Evolutionary conservation across 805 yeast species (phyloP), one percentile per base, ranked within the genome.

Genomic region (Pichia nanzhaoensis): DNA sequence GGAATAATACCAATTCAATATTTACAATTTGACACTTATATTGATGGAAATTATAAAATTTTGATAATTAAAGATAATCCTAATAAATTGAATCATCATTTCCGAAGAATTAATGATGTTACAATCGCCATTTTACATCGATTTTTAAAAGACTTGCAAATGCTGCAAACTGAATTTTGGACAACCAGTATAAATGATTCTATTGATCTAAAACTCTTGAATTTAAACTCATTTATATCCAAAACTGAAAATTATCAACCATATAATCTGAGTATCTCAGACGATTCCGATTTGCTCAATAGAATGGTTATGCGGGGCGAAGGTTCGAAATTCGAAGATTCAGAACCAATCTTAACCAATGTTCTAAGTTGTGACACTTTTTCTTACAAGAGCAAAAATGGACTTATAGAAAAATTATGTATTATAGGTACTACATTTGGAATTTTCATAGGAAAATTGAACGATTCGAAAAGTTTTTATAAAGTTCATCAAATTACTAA

Each of bases 371-470:
- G 46, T 34, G 55, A 52, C 22, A 42, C 46, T 33, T 45, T 47
- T 18, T 37, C 41, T 20, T 36, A 37, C 27, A 10, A 10, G 6
- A 45, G 45, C 21, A 35, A 36, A 13, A 22, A 24, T 4, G 19
- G 30, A 13, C 44, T 18, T 17, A 24, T 37, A 18, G 50, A 50
- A 18, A 42, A 39, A 10, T 81, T 73, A 48, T 60, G 70, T 35
- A 59, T 84, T 2, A 57, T 82, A 18, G 95, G 93, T 1, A 67
- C 84, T 3, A 71, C 71, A 1, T 63, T 69, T 42, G 95, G 96
- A 0, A 62, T 88, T 1, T 83, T 73, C 52, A 61, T 84, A 50
- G 68, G 73, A n/a, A 67, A 66, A 45, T 50, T 60, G 37, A 67
- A 62, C 44, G 61, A 64, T 38, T 66, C 67, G 17, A 37, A 50